Base-by-base conservation (phyloP, 2,329 filamentous ascomycete genomes). In the Aspergillus carbonarius region DNA sequence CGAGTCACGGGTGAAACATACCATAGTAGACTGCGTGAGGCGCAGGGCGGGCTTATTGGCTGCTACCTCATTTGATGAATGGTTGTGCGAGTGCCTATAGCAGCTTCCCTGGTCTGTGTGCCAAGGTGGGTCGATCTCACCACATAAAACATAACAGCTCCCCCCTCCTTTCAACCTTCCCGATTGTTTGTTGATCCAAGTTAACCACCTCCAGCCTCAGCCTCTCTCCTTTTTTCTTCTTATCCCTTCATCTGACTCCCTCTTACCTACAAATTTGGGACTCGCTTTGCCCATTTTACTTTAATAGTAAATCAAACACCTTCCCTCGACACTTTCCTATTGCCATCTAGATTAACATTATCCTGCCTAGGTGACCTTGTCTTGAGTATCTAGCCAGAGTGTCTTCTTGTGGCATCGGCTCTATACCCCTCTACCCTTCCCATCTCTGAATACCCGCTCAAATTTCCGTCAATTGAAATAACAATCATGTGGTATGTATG, bases 401-500 rank as follows among this genome's bases (percentile, higher is more conserved):
- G 39, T 42, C 39, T 42, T 42, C 18, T 23, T 42, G 39, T 32
- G 30, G 30, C 30, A 32, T 32, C 9, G 30, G 9, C 30, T 32
- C 9, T 10, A 32, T 32, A 32, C 30, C 18, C 39, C 52, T 9
- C 7, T 35, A 37, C 27, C 18, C 37, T 32, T 23, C 25, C 17
- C 25, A 32, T 23, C 25, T 52, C 30, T 34, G 40, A 25, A 30
- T 18, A 32, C 37, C 27, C 25, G n/a, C 47, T 53, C 60, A 49
- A 46, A 47, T 2, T 9, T 12, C 30, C 30, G 30, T 32, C 30
- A 32, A 12, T 10, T 12, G 30, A 32, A 8, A 40, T 30, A 57
- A 50, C 59, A 66, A 73, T 55, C 63, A 75, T 76, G 74, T 75
- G 73, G 74, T 76, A 68, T 54, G 72, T 65, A 47, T 25, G 50